Evolutionary conservation across 2,329 filamentous ascomycete genomes (phyloP).

Genomic region (Acephala macrosclerotiorum): DNA sequence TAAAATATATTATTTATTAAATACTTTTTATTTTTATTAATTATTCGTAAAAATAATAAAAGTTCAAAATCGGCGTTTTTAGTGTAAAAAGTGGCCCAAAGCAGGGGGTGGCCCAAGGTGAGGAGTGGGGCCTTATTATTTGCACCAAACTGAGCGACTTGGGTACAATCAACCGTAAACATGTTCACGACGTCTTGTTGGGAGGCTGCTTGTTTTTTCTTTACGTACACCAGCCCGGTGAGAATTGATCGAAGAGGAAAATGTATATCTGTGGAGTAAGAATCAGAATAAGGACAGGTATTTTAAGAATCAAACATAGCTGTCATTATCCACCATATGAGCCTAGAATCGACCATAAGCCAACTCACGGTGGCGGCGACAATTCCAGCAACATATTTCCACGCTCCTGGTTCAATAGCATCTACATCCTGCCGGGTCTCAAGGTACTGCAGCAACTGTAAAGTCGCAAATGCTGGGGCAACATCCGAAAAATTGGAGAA

Average conservation of each 20-base stretch:
- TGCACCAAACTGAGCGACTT: slow-evolving; percentile 69
- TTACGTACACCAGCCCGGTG: slow-evolving; percentile 75
- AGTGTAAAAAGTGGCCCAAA: too few species aligned
- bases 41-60: too few species aligned
- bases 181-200: slow-evolving; percentile 77
- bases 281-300: slow-evolving; percentile 20
- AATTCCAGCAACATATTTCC: slow-evolving; percentile 33
- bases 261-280: slow-evolving; percentile 21
- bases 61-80: too few species aligned
- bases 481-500: slow-evolving; percentile 31
- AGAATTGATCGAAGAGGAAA: slow-evolving; percentile 71
- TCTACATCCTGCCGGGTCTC: slow-evolving; percentile 30
- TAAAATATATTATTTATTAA: too few species aligned
- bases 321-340: slow-evolving; percentile 28
- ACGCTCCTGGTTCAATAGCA: slow-evolving; percentile 28
- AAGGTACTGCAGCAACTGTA: slow-evolving; percentile 33
- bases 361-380: slow-evolving; percentile 23
- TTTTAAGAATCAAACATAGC: slow-evolving; percentile 1
- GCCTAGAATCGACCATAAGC: slow-evolving; percentile 30
- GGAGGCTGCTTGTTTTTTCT: slow-evolving; percentile 50
- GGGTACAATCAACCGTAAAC: slow-evolving; percentile 73
- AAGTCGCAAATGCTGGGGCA: slow-evolving; percentile 34
- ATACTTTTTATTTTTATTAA: too few species aligned
- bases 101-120: too few species aligned
- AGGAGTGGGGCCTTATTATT: too few species aligned